Base-by-base conservation (phyloP, 2,329 filamentous ascomycete species). In the Monosporascus sp. region DNA sequence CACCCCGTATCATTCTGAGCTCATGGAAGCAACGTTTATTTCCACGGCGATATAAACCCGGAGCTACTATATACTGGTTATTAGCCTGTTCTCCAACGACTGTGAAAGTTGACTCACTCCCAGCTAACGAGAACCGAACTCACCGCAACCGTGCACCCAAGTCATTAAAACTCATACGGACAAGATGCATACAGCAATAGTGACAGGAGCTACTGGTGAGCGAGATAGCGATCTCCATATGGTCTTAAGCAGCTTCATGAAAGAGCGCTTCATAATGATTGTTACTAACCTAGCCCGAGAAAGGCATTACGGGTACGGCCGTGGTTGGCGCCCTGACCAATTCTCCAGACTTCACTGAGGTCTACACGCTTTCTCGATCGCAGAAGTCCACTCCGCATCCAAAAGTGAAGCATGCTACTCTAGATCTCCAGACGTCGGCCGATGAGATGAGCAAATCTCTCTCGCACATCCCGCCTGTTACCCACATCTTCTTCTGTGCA, bases 291-390 rank as follows among this genome's bases (percentile, higher is more conserved):
- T 39, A 37, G 24, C 24, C 11, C 7, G 38, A 37, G 22, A 18
- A 50, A 57, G 57, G 60, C 8, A 60, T 62, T 37, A 62, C 58
- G 1, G 60, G 60, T 6, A 55, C 51, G 18, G 57, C 60, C 18
- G 51, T 60, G 6, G 55, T 58, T 7, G 46, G 56, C 15, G 52
- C 53, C 37, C 48, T 62, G 17, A 38, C 41, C 20, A 50, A 58
- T 15, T 50, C 53, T 8, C 49, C 55, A 7, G 53, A 56, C 27
- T 61, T 59, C 48, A 51, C 48, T 8, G 55, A 59, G 31, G 49
- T 61, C 37, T 60, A 60, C 46, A 58, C 58, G 9, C 41, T 59
- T 15, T 59, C 58, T 6, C 52, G 58, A n/a, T 57, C 53, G 5
- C 53, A 61, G 38, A 52, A 53, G 22, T 24, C 27, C 18, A 39